phyloP scores from a whole-genome alignment of 495 filamentous ascomycete genomes.

The Usnea hakonensis region DNA sequence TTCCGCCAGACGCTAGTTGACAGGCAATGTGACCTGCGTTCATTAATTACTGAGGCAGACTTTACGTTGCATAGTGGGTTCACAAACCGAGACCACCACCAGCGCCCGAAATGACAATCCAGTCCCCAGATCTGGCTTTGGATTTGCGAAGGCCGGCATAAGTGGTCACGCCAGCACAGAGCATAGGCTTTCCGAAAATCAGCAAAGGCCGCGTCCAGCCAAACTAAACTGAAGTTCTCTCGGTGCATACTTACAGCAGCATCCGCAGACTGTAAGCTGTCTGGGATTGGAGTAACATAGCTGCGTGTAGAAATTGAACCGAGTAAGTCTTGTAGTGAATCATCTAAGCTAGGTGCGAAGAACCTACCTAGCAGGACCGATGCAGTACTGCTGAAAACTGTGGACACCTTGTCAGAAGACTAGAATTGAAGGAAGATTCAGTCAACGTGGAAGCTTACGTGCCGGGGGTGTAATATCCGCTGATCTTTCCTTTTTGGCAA shows the following conservation, averaged over 20 bases:
- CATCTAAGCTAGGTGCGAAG: background rate
- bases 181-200: slow-evolving; percentile 38
- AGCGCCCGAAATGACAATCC: slow-evolving; percentile 59
- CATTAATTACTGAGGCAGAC: too few species aligned
- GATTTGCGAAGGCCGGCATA: slow-evolving; percentile 53
- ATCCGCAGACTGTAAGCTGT: slow-evolving; percentile 45
- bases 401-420: slow-evolving; percentile 48
- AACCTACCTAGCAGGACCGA: slow-evolving; percentile 45
- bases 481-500: slow-evolving; percentile 51
- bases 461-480: slow-evolving; percentile 33
- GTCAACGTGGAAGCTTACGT: background rate
- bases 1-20: slow-evolving; percentile 51
- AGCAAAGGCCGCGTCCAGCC: background rate
- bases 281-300: slow-evolving; percentile 65
- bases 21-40: slow-evolving; percentile 28
- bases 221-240: background rate
- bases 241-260: slow-evolving; percentile 38
- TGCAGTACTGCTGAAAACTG: slow-evolving; percentile 60
- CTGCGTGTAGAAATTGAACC: background rate
- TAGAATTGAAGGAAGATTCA: slow-evolving; percentile 35
- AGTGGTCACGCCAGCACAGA: slow-evolving; percentile 54
- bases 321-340: background rate
- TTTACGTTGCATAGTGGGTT: too few species aligned
- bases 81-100: slow-evolving; percentile 63
- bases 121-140: slow-evolving; percentile 51